These are phyloP conservation scores for Cicer pinnatifidum DNA, from an alignment of 306 rosid species.

Conservation along the genomic window DNA sequence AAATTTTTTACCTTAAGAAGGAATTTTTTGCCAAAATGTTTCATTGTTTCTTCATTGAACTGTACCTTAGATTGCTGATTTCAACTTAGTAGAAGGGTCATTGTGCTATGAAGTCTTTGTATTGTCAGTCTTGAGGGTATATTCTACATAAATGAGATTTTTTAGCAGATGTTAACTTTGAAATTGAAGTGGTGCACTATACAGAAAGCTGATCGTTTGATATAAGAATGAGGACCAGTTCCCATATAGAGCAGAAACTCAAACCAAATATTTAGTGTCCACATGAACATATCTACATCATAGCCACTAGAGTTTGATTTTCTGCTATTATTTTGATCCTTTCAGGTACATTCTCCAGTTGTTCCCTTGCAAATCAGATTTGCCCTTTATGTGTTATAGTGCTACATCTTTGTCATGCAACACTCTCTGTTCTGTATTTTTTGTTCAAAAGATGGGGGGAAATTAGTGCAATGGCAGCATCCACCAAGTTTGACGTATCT, in stretches of 20 bases:
- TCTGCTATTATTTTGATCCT: constrained; percentile 40
- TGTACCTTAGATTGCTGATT: constrained; percentile 16
- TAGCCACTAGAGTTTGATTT: constrained; percentile 34
- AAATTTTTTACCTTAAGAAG: neutral
- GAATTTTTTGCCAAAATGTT: neutral
- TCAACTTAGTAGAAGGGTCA: constrained; percentile 9
- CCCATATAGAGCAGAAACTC: constrained; percentile 15
- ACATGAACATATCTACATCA: constrained; percentile 12
- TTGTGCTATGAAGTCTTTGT: constrained; percentile 31
- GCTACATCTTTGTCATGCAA: constrained; percentile 65
- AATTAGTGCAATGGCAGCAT: constrained; percentile 78
- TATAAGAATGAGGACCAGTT: constrained; percentile 30
- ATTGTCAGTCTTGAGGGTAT: constrained; percentile 1
- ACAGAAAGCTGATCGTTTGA: constrained; percentile 20
- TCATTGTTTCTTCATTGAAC: constrained; percentile 11
- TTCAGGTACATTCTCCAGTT: constrained; percentile 59
- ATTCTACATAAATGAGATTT: constrained; percentile 17
- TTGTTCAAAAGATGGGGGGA: constrained; percentile 57
- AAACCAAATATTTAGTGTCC: constrained; percentile 5
- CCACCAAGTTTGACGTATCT: constrained; percentile 81
- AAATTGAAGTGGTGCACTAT: constrained; percentile 36
- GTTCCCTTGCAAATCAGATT: constrained; percentile 46
- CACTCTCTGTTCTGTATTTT: constrained; percentile 56
- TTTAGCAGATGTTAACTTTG: constrained; percentile 27
- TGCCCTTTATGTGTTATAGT: constrained; percentile 62